Conservation (phyloP, 768 basidiomycete species). For the Lentinula sp. region DNA sequence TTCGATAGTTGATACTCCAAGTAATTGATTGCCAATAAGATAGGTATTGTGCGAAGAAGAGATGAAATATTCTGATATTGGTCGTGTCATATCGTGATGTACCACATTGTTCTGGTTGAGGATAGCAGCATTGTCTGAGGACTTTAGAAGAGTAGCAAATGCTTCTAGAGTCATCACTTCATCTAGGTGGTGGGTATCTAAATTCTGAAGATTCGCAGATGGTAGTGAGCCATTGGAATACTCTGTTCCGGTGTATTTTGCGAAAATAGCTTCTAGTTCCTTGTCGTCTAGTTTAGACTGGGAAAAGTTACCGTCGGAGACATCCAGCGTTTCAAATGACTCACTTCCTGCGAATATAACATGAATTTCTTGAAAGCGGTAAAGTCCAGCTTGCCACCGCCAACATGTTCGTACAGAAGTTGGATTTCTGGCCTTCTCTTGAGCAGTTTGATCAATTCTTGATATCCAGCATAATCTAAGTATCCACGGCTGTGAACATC, state of each 20-base stretch:
- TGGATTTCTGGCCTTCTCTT: slow-evolving; percentile 85
- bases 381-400: slow-evolving; percentile 33
- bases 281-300: neutral
- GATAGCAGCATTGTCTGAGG: neutral
- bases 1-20: slow-evolving; percentile 87
- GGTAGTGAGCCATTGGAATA: slow-evolving; percentile 1
- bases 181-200: neutral
- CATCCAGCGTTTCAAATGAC: neutral
- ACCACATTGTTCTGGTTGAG: neutral
- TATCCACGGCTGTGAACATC: slow-evolving; percentile 49
- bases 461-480: slow-evolving; percentile 77
- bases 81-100: slow-evolving; percentile 82
- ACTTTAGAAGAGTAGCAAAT: neutral
- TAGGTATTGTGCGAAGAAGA: slow-evolving; percentile 87
- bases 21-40: slow-evolving; percentile 78
- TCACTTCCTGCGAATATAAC: slow-evolving; percentile 35
- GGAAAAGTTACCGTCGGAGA: neutral
- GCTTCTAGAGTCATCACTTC: neutral
- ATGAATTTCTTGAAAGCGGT: slow-evolving; percentile 39
- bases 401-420: slow-evolving; percentile 43
- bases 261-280: slow-evolving; percentile 29
- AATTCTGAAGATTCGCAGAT: neutral
- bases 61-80: slow-evolving; percentile 67
- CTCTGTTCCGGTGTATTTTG: slow-evolving; percentile 22
- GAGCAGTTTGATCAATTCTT: slow-evolving; percentile 73